phyloP scores from a whole-genome alignment of 345 rosid genomes.

The Eucalyptus decipiens region DNA sequence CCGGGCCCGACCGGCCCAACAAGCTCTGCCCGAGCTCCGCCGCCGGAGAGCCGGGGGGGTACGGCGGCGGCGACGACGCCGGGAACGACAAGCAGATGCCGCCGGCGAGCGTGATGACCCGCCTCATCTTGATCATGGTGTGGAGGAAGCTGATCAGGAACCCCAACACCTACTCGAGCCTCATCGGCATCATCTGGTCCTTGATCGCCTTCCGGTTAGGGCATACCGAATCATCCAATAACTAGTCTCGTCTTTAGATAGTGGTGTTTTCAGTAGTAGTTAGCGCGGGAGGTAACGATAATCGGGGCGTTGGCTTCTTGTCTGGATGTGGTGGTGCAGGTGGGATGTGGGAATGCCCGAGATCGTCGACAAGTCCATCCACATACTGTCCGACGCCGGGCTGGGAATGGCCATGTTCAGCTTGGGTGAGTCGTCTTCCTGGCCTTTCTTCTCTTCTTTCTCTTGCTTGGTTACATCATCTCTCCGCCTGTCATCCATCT shows the following conservation, averaged over 20 bases:
- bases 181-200: slow-evolving; percentile 83
- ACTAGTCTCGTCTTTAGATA: neutral
- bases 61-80: neutral
- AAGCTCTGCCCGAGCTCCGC: slow-evolving; percentile 46
- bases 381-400: slow-evolving; percentile 97
- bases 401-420: slow-evolving; percentile 99
- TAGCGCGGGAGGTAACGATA: neutral
- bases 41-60: slow-evolving; percentile 19
- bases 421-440: slow-evolving; percentile 44
- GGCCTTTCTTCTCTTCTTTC: neutral
- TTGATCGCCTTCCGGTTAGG: slow-evolving; percentile 70
- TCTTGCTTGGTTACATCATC: neutral
- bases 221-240: neutral
- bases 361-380: slow-evolving; percentile 61
- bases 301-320: neutral
- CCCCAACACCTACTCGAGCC: slow-evolving; percentile 96
- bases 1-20: slow-evolving; percentile 27
- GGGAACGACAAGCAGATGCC: slow-evolving; percentile 52
- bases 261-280: neutral
- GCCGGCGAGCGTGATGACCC: slow-evolving; percentile 90
- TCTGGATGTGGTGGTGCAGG: slow-evolving; percentile 19
- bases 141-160: slow-evolving; percentile 95
- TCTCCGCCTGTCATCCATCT: neutral
- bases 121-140: slow-evolving; percentile 90
- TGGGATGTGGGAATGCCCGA: slow-evolving; percentile 94